phyloP scores from a whole-genome alignment of 208 protist genomes.

The Naegleria fowleri region DNA sequence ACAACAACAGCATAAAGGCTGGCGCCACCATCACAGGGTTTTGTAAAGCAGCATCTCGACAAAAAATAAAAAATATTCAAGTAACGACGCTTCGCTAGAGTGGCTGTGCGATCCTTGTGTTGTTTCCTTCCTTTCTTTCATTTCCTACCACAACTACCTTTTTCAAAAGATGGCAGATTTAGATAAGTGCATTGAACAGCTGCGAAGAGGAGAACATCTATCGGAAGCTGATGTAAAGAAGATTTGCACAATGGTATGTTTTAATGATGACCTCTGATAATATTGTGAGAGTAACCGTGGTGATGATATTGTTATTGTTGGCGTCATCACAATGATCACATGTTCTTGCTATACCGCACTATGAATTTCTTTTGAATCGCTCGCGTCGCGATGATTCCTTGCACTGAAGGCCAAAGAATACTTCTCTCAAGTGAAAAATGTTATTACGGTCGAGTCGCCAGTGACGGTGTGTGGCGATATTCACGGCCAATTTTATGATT shows the following conservation, averaged over 20 bases:
- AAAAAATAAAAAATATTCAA: too few relatives aligned
- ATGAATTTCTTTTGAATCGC: too few relatives aligned
- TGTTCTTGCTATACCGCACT: too few relatives aligned
- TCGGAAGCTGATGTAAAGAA: conserved; percentile 71
- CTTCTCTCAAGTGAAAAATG: conserved; percentile 81
- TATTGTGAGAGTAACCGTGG: too few relatives aligned
- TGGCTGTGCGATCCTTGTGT: too few relatives aligned
- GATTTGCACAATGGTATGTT: conserved; percentile 63
- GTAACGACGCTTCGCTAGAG: too few relatives aligned
- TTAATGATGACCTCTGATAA: not conserved
- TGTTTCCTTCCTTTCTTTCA: too few relatives aligned
- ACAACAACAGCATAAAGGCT: too few relatives aligned
- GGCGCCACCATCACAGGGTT: too few relatives aligned
- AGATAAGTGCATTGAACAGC: conserved; percentile 73
- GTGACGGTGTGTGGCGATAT: conserved; percentile 90
- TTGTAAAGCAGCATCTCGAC: too few relatives aligned
- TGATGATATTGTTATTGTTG: not conserved
- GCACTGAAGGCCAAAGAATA: conserved; percentile 79
- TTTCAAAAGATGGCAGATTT: conserved; percentile 52
- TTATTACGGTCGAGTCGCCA: conserved; percentile 73
- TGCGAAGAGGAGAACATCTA: conserved; percentile 67
- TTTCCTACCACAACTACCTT: not conserved
- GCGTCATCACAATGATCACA: not conserved
- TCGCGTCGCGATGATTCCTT: too few relatives aligned
- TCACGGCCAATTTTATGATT: conserved; percentile 94